A percentile compares a stretch with the other conserved stretches of the same genome.
These are phyloP conservation scores for Chenopodium quinoa DNA, from an alignment of 148 eudicot genomes.

Conservation along the genomic window DNA sequence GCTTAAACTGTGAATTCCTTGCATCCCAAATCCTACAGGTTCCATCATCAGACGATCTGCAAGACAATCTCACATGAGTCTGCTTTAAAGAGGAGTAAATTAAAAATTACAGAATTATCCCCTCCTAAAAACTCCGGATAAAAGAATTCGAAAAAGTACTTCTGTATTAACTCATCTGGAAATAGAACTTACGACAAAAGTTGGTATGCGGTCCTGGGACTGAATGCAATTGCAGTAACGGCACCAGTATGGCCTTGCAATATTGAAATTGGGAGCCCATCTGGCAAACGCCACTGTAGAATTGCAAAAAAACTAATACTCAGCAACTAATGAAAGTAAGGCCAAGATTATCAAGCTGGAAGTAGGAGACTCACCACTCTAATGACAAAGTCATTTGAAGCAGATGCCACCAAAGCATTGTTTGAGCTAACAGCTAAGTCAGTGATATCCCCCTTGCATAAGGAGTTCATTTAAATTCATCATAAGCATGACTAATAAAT, in stretches of 20 bases:
- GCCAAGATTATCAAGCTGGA: background rate
- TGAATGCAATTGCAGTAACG: slow-evolving; percentile 97
- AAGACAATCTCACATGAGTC: slow-evolving; percentile 3
- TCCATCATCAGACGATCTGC: slow-evolving; percentile 95
- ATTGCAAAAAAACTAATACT: slow-evolving; percentile 25
- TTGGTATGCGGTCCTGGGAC: slow-evolving; percentile 76
- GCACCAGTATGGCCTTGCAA: slow-evolving; percentile 86
- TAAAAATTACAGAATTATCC: background rate
- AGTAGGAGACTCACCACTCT: slow-evolving; percentile 79
- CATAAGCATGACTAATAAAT: slow-evolving; percentile 2
- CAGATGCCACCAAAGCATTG: slow-evolving; percentile 93
- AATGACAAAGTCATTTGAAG: slow-evolving; percentile 90
- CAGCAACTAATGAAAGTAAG: slow-evolving; percentile 14
- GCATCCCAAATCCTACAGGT: slow-evolving; percentile 99
- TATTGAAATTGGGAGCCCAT: slow-evolving; percentile 83
- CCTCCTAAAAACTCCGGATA: background rate
- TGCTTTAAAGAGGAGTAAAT: background rate
- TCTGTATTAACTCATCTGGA: background rate
- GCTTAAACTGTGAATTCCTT: slow-evolving; percentile 61
- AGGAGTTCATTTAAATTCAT: slow-evolving; percentile 17
- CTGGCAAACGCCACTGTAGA: slow-evolving; percentile 94
- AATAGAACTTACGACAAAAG: slow-evolving; percentile 75
- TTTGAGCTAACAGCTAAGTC: slow-evolving; percentile 92
- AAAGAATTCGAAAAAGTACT: background rate
- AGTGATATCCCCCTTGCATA: slow-evolving; percentile 85